Evolutionary conservation across 371 early-diverging fungal species (phyloP).

Genomic region (Mortierella sp.): DNA sequence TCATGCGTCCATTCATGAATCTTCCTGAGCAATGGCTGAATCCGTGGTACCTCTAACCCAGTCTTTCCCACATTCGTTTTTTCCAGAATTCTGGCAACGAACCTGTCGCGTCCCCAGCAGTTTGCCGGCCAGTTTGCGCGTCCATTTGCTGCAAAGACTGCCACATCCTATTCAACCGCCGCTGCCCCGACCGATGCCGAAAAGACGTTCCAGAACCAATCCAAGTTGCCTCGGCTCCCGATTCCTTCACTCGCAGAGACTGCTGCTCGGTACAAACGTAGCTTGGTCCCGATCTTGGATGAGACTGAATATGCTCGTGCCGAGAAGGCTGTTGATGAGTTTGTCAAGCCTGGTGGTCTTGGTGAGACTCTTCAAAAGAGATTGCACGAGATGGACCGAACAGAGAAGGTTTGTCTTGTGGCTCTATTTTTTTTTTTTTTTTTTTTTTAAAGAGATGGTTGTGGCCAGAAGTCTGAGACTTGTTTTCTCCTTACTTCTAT

Average conservation of each 20-base stretch:
- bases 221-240: slow-evolving; percentile 80
- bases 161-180: slow-evolving; percentile 24
- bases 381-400: slow-evolving; percentile 67
- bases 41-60: background rate
- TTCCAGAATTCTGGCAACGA: slow-evolving; percentile 5
- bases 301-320: slow-evolving; percentile 62
- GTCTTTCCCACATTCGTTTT: background rate
- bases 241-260: slow-evolving; percentile 83
- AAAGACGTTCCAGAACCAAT: slow-evolving; percentile 80
- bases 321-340: slow-evolving; percentile 67
- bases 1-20: background rate
- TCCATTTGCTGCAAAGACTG: slow-evolving; percentile 4
- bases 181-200: slow-evolving; percentile 12
- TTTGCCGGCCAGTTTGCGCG: slow-evolving; percentile 17
- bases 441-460: too few relatives aligned
- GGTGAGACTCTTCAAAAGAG: slow-evolving; percentile 82
- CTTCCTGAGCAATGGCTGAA: too few relatives aligned
- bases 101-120: slow-evolving; percentile 20
- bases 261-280: slow-evolving; percentile 74
- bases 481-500: background rate
- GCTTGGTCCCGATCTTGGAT: slow-evolving; percentile 70
- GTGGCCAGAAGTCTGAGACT: too few relatives aligned
- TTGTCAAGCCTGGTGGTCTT: slow-evolving; percentile 69
- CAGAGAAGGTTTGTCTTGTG: slow-evolving; percentile 52
- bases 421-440: background rate